Conservation (phyloP, 768 basidiomycete species). For the Filobasidium floriforme region DNA sequence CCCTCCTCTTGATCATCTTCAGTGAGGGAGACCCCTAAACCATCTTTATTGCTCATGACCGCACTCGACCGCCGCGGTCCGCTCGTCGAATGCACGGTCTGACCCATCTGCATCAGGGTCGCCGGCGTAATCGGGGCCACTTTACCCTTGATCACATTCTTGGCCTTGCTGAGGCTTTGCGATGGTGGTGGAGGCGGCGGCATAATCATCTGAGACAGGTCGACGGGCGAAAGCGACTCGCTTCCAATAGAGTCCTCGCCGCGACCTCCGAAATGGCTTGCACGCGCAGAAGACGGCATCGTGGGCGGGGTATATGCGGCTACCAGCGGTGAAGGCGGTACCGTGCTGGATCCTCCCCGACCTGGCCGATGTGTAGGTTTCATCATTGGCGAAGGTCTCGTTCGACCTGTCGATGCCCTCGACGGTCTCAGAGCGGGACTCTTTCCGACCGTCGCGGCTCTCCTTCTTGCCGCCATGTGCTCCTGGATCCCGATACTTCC, state of each 20-base stretch:
- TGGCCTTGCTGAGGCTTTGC: neutral
- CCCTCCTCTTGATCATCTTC: neutral
- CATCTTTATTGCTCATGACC: neutral
- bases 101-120: slow-evolving; percentile 80
- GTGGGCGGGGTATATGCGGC: slow-evolving; percentile 44
- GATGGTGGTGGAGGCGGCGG: slow-evolving; percentile 66
- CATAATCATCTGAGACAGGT: slow-evolving; percentile 59
- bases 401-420: slow-evolving; percentile 28
- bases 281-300: slow-evolving; percentile 40
- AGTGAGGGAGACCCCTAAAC: neutral
- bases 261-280: slow-evolving; percentile 18
- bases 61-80: neutral
- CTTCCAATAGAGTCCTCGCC: slow-evolving; percentile 26
- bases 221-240: slow-evolving; percentile 67
- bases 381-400: slow-evolving; percentile 42
- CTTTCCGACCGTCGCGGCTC: neutral
- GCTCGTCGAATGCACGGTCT: slow-evolving; percentile 39
- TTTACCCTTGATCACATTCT: slow-evolving; percentile 25
- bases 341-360: slow-evolving; percentile 20
- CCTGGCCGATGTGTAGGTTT: slow-evolving; percentile 37
- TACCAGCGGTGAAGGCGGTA: slow-evolving; percentile 29
- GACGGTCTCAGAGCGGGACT: slow-evolving; percentile 24
- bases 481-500: neutral
- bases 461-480: slow-evolving; percentile 5
- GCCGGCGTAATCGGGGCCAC: slow-evolving; percentile 77